Conservation (phyloP, 768 basidiomycete species). For the Chalciporus piperatus region DNA sequence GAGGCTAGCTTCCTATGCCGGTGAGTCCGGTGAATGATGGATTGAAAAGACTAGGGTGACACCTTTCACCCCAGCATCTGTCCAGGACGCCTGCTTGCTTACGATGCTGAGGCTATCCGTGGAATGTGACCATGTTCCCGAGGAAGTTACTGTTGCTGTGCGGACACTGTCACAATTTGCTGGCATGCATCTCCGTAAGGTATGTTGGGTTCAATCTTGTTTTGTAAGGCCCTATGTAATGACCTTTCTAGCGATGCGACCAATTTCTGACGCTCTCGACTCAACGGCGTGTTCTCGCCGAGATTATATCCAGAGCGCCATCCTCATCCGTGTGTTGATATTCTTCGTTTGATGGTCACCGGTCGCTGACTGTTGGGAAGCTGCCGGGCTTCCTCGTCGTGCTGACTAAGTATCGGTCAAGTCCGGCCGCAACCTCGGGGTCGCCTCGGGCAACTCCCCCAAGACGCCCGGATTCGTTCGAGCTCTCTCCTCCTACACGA, state of each 20-base stretch:
- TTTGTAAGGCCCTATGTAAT: not conserved
- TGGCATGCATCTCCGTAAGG: constrained; percentile 57
- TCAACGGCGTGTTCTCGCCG: constrained; percentile 43
- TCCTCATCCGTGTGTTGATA: constrained; percentile 53
- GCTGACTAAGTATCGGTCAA: constrained; percentile 38
- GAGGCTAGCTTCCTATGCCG: constrained; percentile 38
- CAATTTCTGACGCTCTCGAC: constrained; percentile 56
- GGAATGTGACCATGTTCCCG: constrained; percentile 54
- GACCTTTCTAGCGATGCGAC: constrained; percentile 43
- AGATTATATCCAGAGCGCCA: constrained; percentile 45
- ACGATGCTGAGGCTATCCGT: constrained; percentile 67
- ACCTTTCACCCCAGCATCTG: constrained; percentile 44
- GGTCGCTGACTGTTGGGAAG: constrained; percentile 35
- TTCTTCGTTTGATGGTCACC: not conserved
- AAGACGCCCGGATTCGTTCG: constrained; percentile 16
- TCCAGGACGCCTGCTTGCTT: constrained; percentile 72
- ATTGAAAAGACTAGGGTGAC: constrained; percentile 5
- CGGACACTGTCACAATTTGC: constrained; percentile 41
- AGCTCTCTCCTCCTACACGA: constrained; percentile 22
- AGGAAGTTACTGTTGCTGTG: constrained; percentile 42
- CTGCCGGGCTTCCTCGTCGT: constrained; percentile 68
- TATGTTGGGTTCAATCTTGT: constrained; percentile 28
- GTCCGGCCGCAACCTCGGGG: not conserved
- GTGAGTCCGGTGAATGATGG: constrained; percentile 36
- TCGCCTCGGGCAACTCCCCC: constrained; percentile 11